Evolutionary conservation across 345 rosid species (phyloP).

Genomic region (Gossypium longicalyx): DNA sequence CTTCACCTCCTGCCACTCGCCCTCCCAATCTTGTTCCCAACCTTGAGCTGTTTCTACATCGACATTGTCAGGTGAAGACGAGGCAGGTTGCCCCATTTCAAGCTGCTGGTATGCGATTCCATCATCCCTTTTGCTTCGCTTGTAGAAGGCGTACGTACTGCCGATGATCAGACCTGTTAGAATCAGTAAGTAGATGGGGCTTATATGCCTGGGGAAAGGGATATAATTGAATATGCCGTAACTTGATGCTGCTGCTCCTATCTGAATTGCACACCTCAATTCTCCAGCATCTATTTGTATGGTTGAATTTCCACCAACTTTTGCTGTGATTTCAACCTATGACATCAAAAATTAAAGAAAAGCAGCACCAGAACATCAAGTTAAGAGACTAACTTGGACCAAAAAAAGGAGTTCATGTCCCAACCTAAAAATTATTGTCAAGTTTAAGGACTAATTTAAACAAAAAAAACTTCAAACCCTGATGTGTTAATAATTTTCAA

Average conservation of each 20-base stretch:
- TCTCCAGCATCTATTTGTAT: conserved; percentile 31
- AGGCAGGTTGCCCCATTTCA: conserved; percentile 47
- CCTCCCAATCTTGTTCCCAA: conserved; percentile 77
- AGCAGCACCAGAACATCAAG: not conserved
- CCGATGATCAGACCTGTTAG: conserved; percentile 35
- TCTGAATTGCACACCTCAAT: conserved; percentile 31
- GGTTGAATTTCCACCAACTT: conserved; percentile 14
- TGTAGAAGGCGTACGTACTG: conserved; percentile 46
- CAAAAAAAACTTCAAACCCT: too few species aligned
- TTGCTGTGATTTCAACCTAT: conserved; percentile 29
- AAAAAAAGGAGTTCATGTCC: too few species aligned
- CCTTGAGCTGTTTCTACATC: conserved; percentile 42
- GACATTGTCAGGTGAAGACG: conserved; percentile 26
- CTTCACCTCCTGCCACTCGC: conserved; percentile 44
- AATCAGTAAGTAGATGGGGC: conserved; percentile 49
- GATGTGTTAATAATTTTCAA: too few species aligned
- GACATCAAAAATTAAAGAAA: not conserved
- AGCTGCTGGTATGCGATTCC: conserved; percentile 56
- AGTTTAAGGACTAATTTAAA: too few species aligned
- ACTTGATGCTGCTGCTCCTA: conserved; percentile 18
- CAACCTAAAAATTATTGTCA: fast-evolving
- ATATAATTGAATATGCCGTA: conserved; percentile 12
- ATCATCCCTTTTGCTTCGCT: conserved; percentile 29
- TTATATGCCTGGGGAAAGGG: conserved; percentile 10
- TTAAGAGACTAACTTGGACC: too few species aligned